phyloP scores from a whole-genome alignment of 495 filamentous ascomycete genomes.

The Neurospora sp. region DNA sequence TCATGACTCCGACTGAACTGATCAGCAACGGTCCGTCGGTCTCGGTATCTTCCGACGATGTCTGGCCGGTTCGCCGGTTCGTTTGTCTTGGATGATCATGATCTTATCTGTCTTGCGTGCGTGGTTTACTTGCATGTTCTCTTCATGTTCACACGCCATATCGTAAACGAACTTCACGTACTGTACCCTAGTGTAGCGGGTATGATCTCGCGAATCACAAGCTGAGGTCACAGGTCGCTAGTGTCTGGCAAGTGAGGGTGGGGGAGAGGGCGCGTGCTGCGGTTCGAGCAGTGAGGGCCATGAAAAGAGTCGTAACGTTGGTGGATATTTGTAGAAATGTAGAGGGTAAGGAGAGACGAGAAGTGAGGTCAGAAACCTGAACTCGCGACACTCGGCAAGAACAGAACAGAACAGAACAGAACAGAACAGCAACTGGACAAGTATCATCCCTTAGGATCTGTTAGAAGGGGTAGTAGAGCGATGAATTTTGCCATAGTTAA shows the following conservation, averaged over 20 bases:
- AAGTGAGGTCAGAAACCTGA: not conserved
- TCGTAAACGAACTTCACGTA: not conserved
- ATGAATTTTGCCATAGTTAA: not conserved
- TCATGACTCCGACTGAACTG: not conserved
- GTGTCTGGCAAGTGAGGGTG: not conserved
- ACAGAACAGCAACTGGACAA: not conserved
- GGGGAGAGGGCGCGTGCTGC: not conserved
- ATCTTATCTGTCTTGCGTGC: not conserved
- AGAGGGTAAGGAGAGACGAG: not conserved
- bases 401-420: not conserved
- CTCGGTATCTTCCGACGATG: not conserved
- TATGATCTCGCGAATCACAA: not conserved
- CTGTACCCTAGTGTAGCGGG: not conserved
- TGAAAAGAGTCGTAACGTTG: not conserved
- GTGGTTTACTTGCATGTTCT: not conserved
- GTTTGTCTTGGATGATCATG: not conserved
- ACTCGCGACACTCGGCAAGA: not conserved
- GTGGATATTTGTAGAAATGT: not conserved
- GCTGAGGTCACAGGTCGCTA: not conserved
- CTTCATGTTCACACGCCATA: not conserved
- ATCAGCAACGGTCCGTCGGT: not conserved
- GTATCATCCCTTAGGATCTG: not conserved
- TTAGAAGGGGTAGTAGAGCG: not conserved
- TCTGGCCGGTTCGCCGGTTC: no score
- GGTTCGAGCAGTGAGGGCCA: not conserved